Conservation (phyloP, 106 monocot genomes). For the Triglochin maritima region DNA sequence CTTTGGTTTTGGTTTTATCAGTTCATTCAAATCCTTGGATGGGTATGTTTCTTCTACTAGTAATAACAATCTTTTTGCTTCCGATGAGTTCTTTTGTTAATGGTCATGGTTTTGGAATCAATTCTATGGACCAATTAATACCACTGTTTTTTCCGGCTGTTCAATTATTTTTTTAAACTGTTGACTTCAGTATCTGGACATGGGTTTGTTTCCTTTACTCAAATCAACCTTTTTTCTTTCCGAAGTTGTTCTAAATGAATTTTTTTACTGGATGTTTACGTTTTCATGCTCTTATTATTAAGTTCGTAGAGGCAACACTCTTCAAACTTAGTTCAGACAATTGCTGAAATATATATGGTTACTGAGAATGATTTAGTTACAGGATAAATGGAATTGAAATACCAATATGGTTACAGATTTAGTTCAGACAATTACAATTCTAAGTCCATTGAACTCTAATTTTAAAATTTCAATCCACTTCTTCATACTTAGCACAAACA, state of each 20-base stretch:
- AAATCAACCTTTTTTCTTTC: neutral
- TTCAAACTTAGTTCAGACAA: neutral
- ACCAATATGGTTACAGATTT: no score
- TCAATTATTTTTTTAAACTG: neutral
- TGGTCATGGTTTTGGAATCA: no score
- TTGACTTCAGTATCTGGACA: neutral
- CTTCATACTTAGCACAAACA: neutral
- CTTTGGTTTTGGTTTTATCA: no score
- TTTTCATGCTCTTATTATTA: neutral
- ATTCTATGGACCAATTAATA: neutral
- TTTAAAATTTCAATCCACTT: no score
- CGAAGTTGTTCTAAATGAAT: neutral
- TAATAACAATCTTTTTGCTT: neutral
- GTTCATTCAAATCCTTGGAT: neutral
- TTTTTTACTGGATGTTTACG: neutral
- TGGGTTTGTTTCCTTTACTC: neutral
- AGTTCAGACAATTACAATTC: no score
- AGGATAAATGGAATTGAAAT: no score
- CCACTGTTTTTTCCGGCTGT: neutral
- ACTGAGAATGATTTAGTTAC: neutral
- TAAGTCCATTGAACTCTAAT: no score
- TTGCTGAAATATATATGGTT: neutral
- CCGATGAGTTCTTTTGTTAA: neutral
- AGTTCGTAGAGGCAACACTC: neutral
- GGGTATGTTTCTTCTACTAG: neutral